These are phyloP conservation scores for Pichia cactophila DNA, from an alignment of 1,139 yeast genomes.

Conservation along the genomic window DNA sequence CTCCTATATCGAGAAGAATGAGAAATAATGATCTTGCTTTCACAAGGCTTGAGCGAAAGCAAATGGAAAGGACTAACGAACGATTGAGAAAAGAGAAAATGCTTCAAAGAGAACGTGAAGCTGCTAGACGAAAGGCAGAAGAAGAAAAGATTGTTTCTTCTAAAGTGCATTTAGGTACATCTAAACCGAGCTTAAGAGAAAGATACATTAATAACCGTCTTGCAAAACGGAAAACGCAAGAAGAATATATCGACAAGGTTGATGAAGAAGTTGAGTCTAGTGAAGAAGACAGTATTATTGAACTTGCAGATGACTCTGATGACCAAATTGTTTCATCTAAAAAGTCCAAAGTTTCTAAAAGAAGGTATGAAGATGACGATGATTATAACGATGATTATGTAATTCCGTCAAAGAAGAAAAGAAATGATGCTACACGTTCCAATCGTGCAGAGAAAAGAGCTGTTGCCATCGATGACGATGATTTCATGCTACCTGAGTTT, in stretches of 20 bases:
- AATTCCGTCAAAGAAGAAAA: conserved; percentile 2
- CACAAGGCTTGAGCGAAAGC: neutral
- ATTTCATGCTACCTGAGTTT: conserved; percentile 35
- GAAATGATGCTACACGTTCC: neutral
- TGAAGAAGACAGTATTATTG: conserved; percentile 3
- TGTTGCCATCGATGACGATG: conserved; percentile 18
- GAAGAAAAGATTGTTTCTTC: conserved; percentile 14
- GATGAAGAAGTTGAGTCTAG: conserved; percentile 6
- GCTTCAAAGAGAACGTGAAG: conserved; percentile 4
- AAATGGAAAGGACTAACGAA: conserved; percentile 18
- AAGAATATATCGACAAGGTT: conserved; percentile 3
- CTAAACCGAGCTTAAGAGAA: conserved; percentile 8
- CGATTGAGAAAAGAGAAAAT: conserved; percentile 24
- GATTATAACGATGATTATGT: conserved; percentile 3
- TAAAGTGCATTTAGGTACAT: conserved; percentile 11
- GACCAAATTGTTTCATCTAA: conserved; percentile 5
- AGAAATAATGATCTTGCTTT: neutral
- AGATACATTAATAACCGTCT: conserved; percentile 8
- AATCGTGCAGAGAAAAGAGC: conserved; percentile 15
- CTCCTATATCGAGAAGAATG: neutral
- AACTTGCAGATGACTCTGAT: conserved; percentile 8
- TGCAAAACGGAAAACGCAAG: neutral
- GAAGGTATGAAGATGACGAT: conserved; percentile 9
- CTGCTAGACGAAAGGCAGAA: conserved; percentile 14
- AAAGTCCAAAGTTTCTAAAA: neutral